Evolutionary conservation across 768 basidiomycete genomes (phyloP).

Genomic region (Lyophyllum atratum): DNA sequence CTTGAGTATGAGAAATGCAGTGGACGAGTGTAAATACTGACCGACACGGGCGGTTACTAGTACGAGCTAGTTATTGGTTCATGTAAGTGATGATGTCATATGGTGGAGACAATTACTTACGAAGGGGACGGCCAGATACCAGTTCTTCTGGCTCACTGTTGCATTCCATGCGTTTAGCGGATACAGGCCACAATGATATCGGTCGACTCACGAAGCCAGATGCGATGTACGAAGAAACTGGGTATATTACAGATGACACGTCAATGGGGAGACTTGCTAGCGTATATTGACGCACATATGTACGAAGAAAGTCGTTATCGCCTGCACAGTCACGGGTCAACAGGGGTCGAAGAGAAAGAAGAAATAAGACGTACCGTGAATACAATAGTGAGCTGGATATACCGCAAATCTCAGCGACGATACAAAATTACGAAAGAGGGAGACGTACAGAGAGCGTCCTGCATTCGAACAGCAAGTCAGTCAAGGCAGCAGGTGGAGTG

Average conservation of each 20-base stretch:
- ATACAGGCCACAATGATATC: slow-evolving; percentile 19
- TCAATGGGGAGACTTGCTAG: background rate
- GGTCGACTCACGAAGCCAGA: slow-evolving; percentile 23
- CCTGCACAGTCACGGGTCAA: background rate
- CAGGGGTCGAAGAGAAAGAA: background rate
- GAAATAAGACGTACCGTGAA: background rate
- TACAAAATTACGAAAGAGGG: background rate
- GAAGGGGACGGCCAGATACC: background rate
- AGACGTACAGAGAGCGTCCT: background rate
- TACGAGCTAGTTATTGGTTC: background rate
- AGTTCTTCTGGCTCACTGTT: background rate
- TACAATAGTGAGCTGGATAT: background rate
- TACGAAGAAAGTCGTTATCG: background rate
- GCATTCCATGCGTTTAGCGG: background rate
- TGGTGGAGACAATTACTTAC: background rate
- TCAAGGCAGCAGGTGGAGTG: background rate
- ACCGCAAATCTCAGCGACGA: background rate
- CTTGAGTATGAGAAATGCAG: background rate
- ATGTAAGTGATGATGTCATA: background rate
- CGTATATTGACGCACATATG: background rate
- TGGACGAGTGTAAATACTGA: background rate
- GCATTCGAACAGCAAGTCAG: background rate
- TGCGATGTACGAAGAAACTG: slow-evolving; percentile 28
- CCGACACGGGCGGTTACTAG: background rate
- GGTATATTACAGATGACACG: background rate